A percentile compares a stretch with the other conserved stretches of the same genome.
Evolutionary conservation across 805 yeast genomes (phyloP).

Genomic region (Komagataella pastoris): DNA sequence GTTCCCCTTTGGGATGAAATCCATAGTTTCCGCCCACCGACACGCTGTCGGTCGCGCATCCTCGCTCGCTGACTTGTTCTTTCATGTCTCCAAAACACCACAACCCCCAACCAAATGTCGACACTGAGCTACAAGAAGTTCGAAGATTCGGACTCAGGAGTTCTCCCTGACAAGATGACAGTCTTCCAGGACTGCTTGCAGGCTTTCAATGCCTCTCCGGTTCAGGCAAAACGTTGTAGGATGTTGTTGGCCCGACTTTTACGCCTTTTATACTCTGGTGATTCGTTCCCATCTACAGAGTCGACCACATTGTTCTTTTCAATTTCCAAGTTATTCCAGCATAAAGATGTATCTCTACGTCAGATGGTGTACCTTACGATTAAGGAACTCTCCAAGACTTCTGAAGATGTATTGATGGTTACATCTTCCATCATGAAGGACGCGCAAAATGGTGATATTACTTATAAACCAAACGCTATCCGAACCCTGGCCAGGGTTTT

Average conservation of each 20-base stretch:
- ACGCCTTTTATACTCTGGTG: conserved; percentile 76
- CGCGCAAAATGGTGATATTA: conserved; percentile 75
- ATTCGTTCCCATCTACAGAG: conserved; percentile 74
- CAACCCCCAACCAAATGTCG: conserved; percentile 40
- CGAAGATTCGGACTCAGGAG: conserved; percentile 60
- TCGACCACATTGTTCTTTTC: conserved; percentile 90
- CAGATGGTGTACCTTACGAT: conserved; percentile 91
- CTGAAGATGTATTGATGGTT: conserved; percentile 93
- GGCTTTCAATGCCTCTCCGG: conserved; percentile 85
- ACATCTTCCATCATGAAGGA: conserved; percentile 98
- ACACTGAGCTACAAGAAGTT: conserved; percentile 71
- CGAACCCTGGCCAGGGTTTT: conserved; percentile 83
- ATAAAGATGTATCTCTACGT: conserved; percentile 74
- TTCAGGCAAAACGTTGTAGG: conserved; percentile 81
- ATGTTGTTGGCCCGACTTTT: conserved; percentile 67
- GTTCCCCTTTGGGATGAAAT: neutral
- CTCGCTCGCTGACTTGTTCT: neutral
- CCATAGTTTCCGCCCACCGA: neutral
- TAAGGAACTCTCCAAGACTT: conserved; percentile 74
- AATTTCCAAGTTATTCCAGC: conserved; percentile 89
- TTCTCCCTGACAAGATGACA: conserved; percentile 87
- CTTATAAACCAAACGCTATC: conserved; percentile 89
- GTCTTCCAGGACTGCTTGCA: conserved; percentile 91
- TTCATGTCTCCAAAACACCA: neutral
- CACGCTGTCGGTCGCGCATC: neutral